Base-by-base conservation (phyloP, 306 rosid species). In the Trifolium dubium region DNA sequence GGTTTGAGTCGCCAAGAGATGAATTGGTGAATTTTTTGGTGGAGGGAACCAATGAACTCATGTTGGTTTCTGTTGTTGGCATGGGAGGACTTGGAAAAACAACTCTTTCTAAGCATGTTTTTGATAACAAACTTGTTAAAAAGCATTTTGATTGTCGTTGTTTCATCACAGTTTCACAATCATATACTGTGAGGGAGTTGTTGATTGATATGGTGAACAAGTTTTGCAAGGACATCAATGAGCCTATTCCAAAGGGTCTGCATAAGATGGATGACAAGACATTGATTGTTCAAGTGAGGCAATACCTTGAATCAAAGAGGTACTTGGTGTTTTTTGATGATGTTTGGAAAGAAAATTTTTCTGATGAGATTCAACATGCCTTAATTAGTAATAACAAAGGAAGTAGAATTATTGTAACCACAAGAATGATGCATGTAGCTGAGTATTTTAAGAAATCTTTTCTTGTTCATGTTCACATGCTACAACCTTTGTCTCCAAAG, bases 21-120 rank as follows among this genome's bases (percentile, higher is more conserved):
- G 37, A 40, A 51, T n/a, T 81, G 76, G 55, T 72, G 14, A 15
- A 8, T 0, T 17, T 3, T 30, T 58, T 76, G n/a, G 13, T 49
- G 23, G 17, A 30, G 0, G 79, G 67, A 58, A 13, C 56, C 4
- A 6, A 28, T 0, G 43, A 18, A 1, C 44, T 18, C 28, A 14
- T 14, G 11, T 34, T 81, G 71, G 63, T 81, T 15, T 41, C 80
- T 0, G 56, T 82, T 8, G 77, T 82, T 9, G 85, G 85, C 13
- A 82, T 77, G 82, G 85, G 85, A n/a, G 76, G 85, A 7, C 43
- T 76, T 0, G 85, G 79, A 35, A 81, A 81, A 75, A 71, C 81
- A 1, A 77, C 81, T 23, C 76, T 61, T 61, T 51, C 65, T 14
- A 61, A 75, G 3, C 15, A 14, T n/a, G 73, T 75, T 67, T 65